These are phyloP conservation scores for Coemansia sp. DNA, from an alignment of 192 early-diverging fungal species.

Conservation along the genomic window DNA sequence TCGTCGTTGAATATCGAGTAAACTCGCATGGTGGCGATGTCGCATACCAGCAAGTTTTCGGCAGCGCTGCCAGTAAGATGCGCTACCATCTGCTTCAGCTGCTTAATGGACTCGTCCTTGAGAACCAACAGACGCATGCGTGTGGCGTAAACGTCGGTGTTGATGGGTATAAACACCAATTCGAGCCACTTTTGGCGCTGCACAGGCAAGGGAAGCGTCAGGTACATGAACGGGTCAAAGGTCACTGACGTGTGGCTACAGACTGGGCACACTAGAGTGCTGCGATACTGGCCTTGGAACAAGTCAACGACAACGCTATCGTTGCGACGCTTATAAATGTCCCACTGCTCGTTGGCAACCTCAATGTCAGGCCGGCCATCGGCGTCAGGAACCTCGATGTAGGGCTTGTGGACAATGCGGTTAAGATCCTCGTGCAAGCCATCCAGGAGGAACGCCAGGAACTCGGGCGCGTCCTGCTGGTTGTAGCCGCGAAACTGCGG, in stretches of 20 bases:
- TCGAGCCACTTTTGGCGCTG: conserved; percentile 61
- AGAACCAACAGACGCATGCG: conserved; percentile 61
- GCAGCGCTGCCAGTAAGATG: conserved; percentile 35
- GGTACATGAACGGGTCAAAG: conserved; percentile 84
- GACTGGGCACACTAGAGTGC: conserved; percentile 60
- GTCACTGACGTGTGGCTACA: conserved; percentile 68
- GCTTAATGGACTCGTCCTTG: conserved; percentile 65
- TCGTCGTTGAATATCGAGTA: conserved; percentile 36
- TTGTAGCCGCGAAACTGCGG: conserved; percentile 68
- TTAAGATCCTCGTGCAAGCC: conserved; percentile 89
- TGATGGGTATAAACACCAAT: conserved; percentile 53
- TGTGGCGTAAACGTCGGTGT: conserved; percentile 39
- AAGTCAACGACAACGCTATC: conserved; percentile 79
- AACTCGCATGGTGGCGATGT: conserved; percentile 23
- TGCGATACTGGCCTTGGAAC: conserved; percentile 76
- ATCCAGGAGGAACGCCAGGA: conserved; percentile 79
- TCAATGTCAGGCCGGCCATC: conserved; percentile 66
- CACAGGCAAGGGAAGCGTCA: conserved; percentile 77
- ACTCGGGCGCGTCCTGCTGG: conserved; percentile 87
- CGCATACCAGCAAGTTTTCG: conserved; percentile 28
- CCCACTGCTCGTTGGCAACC: conserved; percentile 75
- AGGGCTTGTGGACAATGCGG: conserved; percentile 77
- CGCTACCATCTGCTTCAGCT: conserved; percentile 65
- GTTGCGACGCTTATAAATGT: conserved; percentile 72
- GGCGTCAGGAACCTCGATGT: conserved; percentile 78